Base-by-base conservation (phyloP, 495 filamentous ascomycete species). In the Neurospora cerealis region DNA sequence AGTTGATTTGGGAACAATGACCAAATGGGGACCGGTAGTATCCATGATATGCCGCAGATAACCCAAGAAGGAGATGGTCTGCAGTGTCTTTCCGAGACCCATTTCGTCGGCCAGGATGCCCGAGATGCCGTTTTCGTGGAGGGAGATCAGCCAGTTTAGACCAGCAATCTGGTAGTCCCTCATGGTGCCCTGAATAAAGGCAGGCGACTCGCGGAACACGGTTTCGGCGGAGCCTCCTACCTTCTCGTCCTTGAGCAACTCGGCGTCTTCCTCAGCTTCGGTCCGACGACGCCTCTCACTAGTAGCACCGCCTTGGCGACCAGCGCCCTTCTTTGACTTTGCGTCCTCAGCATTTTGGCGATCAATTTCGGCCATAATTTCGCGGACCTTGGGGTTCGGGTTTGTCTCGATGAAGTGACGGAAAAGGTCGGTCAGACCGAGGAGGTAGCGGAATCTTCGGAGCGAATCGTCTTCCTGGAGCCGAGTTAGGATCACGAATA, bases 381-480 rank as follows among this genome's bases (percentile, higher is more conserved):
- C 91, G 77, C 95, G 91, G 79, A 98, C 93, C 44, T 90, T 90
- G 0, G 95, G 95, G 76, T 98, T 93, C 3, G 94, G 96, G 79
- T 97, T 99, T 24, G 94, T 92, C 79, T 98, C 94, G 84, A 99
- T 99, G 82, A 99, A 99, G 83, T 99, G 96, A 74, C 96, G 93
- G 86, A 99, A 99, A 28, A 99, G 88, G 79, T 99, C 96, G 66
- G 96, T 99, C 69, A 98, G 85, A 36, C 96, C 96, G 8, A 99
- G 88, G 2, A 99, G 90, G 79, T 99, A 98, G 70, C 94, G 93
- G 80, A 98, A 99, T 80, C 96, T 88, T 76, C 96, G 90, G 79
- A 97, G 93, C 0, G 94, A 95, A 78, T 99, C 96, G 85, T 97
- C 93, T 83, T 98, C 95, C 93, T 97, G 78, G 72, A 79, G 39